Conservation (phyloP, 441 rosid species). For the Isatis lusitanica region DNA sequence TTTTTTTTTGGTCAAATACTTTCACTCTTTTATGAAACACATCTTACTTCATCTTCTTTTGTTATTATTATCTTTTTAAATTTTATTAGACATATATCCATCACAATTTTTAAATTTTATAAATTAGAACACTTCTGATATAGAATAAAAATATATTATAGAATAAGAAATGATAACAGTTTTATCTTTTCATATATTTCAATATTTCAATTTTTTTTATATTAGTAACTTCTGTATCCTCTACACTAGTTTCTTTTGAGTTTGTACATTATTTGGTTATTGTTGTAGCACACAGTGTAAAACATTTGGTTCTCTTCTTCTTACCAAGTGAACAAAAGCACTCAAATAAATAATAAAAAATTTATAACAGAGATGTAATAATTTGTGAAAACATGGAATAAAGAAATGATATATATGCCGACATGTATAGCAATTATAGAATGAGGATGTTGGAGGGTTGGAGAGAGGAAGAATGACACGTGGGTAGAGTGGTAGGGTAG, state of each 20-base stretch:
- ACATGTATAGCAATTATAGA: conserved; percentile 12
- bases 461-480: conserved; percentile 35
- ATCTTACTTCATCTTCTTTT: too few species aligned
- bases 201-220: too few species aligned
- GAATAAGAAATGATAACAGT: too few species aligned
- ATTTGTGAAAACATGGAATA: neutral
- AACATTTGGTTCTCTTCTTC: neutral
- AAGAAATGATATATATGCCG: conserved; percentile 22
- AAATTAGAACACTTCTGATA: too few species aligned
- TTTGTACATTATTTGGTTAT: neutral
- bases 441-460: conserved; percentile 31
- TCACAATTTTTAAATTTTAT: too few species aligned
- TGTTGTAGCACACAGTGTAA: neutral
- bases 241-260: neutral
- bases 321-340: neutral
- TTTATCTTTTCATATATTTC: too few species aligned
- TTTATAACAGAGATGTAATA: neutral
- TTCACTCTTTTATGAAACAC: too few species aligned
- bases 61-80: too few species aligned
- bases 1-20: too few species aligned
- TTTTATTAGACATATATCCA: too few species aligned
- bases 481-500: conserved; percentile 32
- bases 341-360: neutral
- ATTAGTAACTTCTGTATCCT: too few species aligned
- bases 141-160: too few species aligned